A percentile compares a stretch with the other conserved stretches of the same genome.
phyloP scores from a whole-genome alignment of 257 asterid species.

The Fraxinus cuspidata region DNA sequence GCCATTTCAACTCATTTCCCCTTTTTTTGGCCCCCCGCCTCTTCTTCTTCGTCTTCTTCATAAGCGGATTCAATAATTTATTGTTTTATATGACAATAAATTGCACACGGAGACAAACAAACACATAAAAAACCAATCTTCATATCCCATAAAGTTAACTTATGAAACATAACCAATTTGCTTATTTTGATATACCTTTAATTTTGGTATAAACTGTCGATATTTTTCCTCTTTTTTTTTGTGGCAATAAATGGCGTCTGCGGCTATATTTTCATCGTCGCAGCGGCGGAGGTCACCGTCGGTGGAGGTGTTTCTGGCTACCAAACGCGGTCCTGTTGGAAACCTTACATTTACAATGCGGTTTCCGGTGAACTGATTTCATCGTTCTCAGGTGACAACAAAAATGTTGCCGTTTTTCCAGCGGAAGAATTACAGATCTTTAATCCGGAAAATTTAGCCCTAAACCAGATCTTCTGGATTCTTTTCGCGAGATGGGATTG shows the following conservation, averaged over 20 bases:
- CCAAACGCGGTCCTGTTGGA: constrained; percentile 55
- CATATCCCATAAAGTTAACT: not conserved
- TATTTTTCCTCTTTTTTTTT: not conserved
- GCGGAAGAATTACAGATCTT: constrained; percentile 56
- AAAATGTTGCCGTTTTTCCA: constrained; percentile 48
- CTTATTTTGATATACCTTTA: constrained; percentile 8
- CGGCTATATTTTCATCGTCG: constrained; percentile 78
- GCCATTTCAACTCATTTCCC: too few species aligned
- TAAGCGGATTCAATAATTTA: constrained; percentile 60
- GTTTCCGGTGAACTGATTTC: constrained; percentile 39
- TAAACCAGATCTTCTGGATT: too few species aligned
- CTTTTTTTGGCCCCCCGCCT: constrained; percentile 1
- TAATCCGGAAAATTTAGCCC: constrained; percentile 68
- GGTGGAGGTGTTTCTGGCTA: constrained; percentile 68
- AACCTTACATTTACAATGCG: constrained; percentile 44
- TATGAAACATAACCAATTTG: not conserved
- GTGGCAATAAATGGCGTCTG: constrained; percentile 60
- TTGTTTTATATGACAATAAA: not conserved
- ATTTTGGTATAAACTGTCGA: constrained; percentile 1
- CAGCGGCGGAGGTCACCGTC: constrained; percentile 84
- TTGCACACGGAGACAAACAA: not conserved
- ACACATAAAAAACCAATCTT: not conserved
- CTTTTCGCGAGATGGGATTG: constrained; percentile 47
- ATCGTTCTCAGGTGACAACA: constrained; percentile 20
- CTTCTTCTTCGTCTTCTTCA: constrained; percentile 15